Evolutionary conservation across 176 grass and related monocot genomes (phyloP).

Genomic region (Oropetium thomaeum): DNA sequence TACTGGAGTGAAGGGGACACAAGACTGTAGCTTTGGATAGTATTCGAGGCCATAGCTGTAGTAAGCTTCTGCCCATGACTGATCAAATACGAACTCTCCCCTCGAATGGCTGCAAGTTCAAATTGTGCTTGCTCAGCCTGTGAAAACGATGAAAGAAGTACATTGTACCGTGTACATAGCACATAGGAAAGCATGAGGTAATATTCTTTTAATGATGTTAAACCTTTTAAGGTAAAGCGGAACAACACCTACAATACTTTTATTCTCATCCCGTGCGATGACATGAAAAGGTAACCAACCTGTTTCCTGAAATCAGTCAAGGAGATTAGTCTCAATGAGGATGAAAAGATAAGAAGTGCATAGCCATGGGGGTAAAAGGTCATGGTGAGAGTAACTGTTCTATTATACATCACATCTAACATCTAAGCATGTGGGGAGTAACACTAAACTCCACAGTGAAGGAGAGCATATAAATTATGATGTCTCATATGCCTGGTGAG

Average conservation of each 20-base stretch:
- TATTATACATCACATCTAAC: constrained; percentile 7
- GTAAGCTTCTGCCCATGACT: constrained; percentile 96
- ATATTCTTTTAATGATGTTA: constrained; percentile 37
- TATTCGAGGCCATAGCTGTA: constrained; percentile 79
- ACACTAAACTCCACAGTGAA: background rate
- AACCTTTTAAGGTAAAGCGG: constrained; percentile 99
- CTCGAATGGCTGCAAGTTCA: constrained; percentile 87
- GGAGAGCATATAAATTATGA: background rate
- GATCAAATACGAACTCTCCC: constrained; percentile 95
- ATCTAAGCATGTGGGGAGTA: background rate
- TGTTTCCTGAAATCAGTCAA: constrained; percentile 80
- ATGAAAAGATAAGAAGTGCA: constrained; percentile 24
- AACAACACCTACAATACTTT: constrained; percentile 83
- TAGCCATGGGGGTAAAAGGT: background rate
- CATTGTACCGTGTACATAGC: background rate
- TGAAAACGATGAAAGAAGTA: constrained; percentile 12
- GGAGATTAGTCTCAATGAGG: constrained; percentile 11
- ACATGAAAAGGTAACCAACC: constrained; percentile 94
- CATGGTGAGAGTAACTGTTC: background rate
- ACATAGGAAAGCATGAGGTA: constrained; percentile 21
- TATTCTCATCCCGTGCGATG: constrained; percentile 72
- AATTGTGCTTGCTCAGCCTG: constrained; percentile 34
- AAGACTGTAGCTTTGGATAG: constrained; percentile 95
- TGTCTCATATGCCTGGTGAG: background rate
- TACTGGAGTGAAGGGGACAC: constrained; percentile 93